phyloP scores from a whole-genome alignment of 1,284 basidiomycete species.

The Phellopilus nigrolimitatus region DNA sequence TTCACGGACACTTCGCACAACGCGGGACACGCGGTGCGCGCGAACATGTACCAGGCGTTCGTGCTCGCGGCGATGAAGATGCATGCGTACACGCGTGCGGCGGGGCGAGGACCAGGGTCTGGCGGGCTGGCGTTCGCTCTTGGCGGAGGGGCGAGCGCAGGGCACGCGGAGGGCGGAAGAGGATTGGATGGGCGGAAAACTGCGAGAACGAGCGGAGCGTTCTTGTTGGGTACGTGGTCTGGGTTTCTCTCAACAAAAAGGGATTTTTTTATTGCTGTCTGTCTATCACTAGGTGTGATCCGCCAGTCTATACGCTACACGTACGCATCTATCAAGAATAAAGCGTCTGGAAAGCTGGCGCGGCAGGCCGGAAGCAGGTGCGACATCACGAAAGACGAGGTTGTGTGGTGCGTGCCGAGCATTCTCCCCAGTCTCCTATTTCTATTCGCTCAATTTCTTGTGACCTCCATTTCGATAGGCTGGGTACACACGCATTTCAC shows the following conservation, averaged over 20 bases:
- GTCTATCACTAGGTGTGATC: slow-evolving; percentile 43
- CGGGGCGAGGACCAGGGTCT: slow-evolving; percentile 39
- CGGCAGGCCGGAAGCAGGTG: slow-evolving; percentile 34
- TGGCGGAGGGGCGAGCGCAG: background rate
- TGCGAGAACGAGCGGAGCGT: background rate
- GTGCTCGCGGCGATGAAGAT: slow-evolving; percentile 87
- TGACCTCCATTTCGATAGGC: slow-evolving; percentile 49
- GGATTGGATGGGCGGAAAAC: background rate
- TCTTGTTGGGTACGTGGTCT: slow-evolving; percentile 5
- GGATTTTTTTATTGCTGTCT: background rate
- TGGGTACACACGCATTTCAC: slow-evolving; percentile 77
- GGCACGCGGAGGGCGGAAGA: background rate
- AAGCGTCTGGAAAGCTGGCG: slow-evolving; percentile 41
- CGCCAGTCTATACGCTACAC: slow-evolving; percentile 54
- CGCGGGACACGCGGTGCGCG: slow-evolving; percentile 52
- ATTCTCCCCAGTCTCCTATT: background rate
- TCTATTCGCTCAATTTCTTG: background rate
- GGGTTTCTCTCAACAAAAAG: background rate
- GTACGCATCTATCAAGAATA: slow-evolving; percentile 47
- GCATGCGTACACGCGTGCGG: slow-evolving; percentile 71
- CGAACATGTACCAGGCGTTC: slow-evolving; percentile 87
- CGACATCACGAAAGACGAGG: slow-evolving; percentile 44
- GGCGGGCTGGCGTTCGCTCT: slow-evolving; percentile 47
- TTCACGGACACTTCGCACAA: slow-evolving; percentile 79
- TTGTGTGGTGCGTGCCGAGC: slow-evolving; percentile 53